A percentile compares a stretch with the other conserved stretches of the same genome.
Evolutionary conservation across 148 eudicot genomes (phyloP).

Genomic region (Cornus florida): DNA sequence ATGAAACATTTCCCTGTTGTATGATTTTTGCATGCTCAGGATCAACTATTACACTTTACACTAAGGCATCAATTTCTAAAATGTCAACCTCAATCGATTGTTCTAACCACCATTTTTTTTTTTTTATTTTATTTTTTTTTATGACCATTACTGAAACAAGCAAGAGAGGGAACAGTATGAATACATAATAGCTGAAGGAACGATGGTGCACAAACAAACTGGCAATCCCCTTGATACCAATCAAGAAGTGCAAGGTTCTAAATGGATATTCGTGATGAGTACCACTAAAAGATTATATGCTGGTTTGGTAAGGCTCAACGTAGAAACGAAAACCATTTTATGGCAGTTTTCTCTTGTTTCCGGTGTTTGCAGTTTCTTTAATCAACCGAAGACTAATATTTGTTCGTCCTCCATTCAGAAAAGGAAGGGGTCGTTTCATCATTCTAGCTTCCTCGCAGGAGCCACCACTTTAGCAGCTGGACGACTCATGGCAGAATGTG

Average conservation of each 20-base stretch:
- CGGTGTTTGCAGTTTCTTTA: background rate
- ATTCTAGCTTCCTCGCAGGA: conserved; percentile 84
- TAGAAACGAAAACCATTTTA: background rate
- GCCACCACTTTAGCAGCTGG: conserved; percentile 83
- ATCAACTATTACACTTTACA: too few species aligned
- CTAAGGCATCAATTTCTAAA: background rate
- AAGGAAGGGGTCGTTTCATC: conserved; percentile 72
- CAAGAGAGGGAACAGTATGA: conserved; percentile 75
- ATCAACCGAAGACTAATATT: background rate
- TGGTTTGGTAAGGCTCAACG: conserved; percentile 50
- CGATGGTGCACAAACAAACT: conserved; percentile 43
- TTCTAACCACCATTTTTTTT: background rate
- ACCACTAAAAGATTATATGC: conserved; percentile 54
- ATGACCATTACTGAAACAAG: conserved; percentile 25
- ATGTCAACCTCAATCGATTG: background rate
- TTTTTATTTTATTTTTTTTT: background rate
- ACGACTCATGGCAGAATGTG: conserved; percentile 52
- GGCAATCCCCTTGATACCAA: conserved; percentile 47
- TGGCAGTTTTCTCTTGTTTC: background rate
- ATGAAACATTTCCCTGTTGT: too few species aligned
- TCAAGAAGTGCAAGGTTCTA: conserved; percentile 32
- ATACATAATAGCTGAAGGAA: conserved; percentile 54
- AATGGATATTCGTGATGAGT: conserved; percentile 84
- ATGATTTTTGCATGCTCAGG: too few species aligned
- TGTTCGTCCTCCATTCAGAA: conserved; percentile 37